phyloP scores from a whole-genome alignment of 2,329 filamentous ascomycete genomes.

The Penicillium hesseltinei region DNA sequence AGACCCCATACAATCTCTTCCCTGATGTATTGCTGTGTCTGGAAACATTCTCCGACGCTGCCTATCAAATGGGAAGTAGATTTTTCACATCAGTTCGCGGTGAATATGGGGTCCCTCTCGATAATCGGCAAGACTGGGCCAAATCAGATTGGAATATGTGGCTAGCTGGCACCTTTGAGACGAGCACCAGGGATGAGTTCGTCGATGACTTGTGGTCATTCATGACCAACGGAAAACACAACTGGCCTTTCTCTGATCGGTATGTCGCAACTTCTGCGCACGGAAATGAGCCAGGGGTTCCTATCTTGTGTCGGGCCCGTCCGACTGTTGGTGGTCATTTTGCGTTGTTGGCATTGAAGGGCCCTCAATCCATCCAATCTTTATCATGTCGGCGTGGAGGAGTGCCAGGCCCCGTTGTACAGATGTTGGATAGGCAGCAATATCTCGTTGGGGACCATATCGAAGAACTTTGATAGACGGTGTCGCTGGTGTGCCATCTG shows the following conservation, averaged over 20 bases:
- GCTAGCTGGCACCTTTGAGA: slow-evolving; percentile 37
- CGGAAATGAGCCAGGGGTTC: slow-evolving; percentile 32
- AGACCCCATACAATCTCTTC: slow-evolving; percentile 44
- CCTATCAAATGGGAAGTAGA: slow-evolving; percentile 36
- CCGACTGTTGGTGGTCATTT: slow-evolving; percentile 47
- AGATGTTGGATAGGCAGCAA: not conserved
- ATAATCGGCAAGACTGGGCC: slow-evolving; percentile 41
- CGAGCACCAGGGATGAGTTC: slow-evolving; percentile 32
- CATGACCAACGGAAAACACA: slow-evolving; percentile 44
- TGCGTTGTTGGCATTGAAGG: slow-evolving; percentile 41
- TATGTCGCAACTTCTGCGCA: slow-evolving; percentile 38
- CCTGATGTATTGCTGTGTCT: slow-evolving; percentile 42
- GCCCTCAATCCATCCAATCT: slow-evolving; percentile 25
- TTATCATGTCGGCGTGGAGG: slow-evolving; percentile 3
- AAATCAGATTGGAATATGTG: slow-evolving; percentile 50
- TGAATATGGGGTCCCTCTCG: slow-evolving; percentile 42
- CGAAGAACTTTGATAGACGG: slow-evolving; percentile 10
- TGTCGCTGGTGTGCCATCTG: not conserved
- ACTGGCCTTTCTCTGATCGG: slow-evolving; percentile 46
- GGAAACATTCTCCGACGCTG: slow-evolving; percentile 36
- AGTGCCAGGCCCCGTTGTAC: not conserved
- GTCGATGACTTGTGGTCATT: slow-evolving; percentile 44
- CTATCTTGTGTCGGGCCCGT: slow-evolving; percentile 38
- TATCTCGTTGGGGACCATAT: slow-evolving; percentile 9
- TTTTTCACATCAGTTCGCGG: slow-evolving; percentile 40